Evolutionary conservation across 768 basidiomycete species (phyloP), one percentile per base, ranked within the genome.

Genomic region (Glaciozyma antarctica): DNA sequence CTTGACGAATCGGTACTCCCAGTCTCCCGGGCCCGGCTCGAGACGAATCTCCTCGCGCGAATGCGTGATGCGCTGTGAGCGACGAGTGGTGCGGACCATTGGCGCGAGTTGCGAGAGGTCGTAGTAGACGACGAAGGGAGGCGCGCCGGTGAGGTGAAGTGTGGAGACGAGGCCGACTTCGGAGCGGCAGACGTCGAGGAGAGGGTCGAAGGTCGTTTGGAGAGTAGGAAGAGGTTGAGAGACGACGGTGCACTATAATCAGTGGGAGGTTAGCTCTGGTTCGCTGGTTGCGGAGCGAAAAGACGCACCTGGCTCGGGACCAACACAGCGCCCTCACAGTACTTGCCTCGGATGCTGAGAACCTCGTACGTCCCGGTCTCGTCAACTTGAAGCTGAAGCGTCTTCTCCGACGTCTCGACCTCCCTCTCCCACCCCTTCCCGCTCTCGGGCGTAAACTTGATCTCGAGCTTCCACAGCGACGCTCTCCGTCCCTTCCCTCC

Each of bases 81-180:
- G n/a, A 19, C 22, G 51, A 28, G 22, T 51, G 7, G 41, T 45
- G n/a, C 44, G 38, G 22, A 32, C 48, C 30, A 47, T 21, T 8
- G 44, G 6, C 47, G 28, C 9, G 62, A 57, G 53, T n/a, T 56
- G 41, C 1, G 63, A 58, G 22, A 70, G 30, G n/a, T 43, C 41
- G 66, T 71, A 71, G 43, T 59, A 55, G 21, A 71, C 63, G 59
- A 38, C 52, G 58, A 65, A 71, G 24, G 69, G 69, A 15, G 69
- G 55, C 0, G 62, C 62, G 48, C 69, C 69, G 19, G 66, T 67
- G 32, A 71, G 41, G 55, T 67, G 66, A 15, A 71, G 61, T 4
- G 63, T 61, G 5, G 64, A 49, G 47, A 63, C 10, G 16, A 61
- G 44, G 49, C 69, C 69, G 34, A 51, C 63, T 41, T 67, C 63